Evolutionary conservation across 352 stramenopile genomes (phyloP).

Genomic region (Pythium angustatum): DNA sequence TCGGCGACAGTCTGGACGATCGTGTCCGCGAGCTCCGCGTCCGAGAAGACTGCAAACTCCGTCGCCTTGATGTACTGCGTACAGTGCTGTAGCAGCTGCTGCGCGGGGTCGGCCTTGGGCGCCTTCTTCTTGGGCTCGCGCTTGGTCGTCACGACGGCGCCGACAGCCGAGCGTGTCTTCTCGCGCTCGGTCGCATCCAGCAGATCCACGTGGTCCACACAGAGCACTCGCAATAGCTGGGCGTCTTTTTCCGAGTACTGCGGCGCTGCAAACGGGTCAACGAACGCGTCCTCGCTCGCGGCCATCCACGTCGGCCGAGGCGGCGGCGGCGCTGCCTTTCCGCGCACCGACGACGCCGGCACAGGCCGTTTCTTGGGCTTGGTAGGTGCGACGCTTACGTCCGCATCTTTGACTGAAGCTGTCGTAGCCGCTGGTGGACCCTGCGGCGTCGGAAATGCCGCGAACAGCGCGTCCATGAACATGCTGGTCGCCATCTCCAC

Average conservation of each 20-base stretch:
- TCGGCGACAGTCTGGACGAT: slow-evolving; percentile 68
- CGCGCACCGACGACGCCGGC: slow-evolving; percentile 1
- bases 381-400: not conserved
- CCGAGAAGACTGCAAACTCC: slow-evolving; percentile 55
- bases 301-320: slow-evolving; percentile 19
- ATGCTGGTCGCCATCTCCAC: slow-evolving; percentile 6
- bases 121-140: slow-evolving; percentile 25
- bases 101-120: slow-evolving; percentile 13
- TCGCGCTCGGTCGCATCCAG: slow-evolving; percentile 53
- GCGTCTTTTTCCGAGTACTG: slow-evolving; percentile 19
- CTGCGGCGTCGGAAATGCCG: slow-evolving; percentile 25
- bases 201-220: slow-evolving; percentile 58
- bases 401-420: not conserved
- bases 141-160: slow-evolving; percentile 51
- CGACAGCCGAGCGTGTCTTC: slow-evolving; percentile 42
- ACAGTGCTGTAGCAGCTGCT: slow-evolving; percentile 52
- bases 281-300: slow-evolving; percentile 11
- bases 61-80: slow-evolving; percentile 35
- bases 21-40: slow-evolving; percentile 65
- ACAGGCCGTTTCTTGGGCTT: slow-evolving; percentile 29
- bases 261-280: slow-evolving; percentile 13
- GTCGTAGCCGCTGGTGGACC: not conserved
- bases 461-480: slow-evolving; percentile 21
- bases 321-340: slow-evolving; percentile 7
- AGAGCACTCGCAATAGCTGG: slow-evolving; percentile 45